Evolutionary conservation across 495 filamentous ascomycete genomes (phyloP), one percentile per base, ranked within the genome.

Genomic region (Daldinia bambusicola): DNA sequence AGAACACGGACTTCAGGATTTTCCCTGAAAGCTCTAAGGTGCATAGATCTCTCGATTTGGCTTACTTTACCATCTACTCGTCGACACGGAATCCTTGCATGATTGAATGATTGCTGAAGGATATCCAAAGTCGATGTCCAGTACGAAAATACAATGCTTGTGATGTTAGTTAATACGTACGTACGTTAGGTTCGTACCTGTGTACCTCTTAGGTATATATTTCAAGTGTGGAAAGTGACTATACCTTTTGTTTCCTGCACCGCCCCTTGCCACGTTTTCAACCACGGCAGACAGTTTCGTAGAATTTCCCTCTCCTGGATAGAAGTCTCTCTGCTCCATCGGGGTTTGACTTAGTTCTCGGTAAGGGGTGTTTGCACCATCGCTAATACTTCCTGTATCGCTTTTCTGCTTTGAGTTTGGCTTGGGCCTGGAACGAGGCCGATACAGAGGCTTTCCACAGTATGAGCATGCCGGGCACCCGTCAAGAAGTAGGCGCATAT

Each of bases 91-190:
- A 84, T 82, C 2, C 72, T 64, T 26, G 57, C 43, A 8, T 36
- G 32, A 9, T 31, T 40, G n/a, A 77, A 58, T 61, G 72, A 31
- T 18, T 56, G 58, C 26, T 45, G 73, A 6, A 85, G 74, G 22
- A 85, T 71, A 61, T 85, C 74, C 4, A 85, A 69, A 32, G 80
- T 81, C 6, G 71, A 76, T 18, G 80, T 86, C 85, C 85, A 87
- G 63, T 73, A 84, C 4, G 85, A 86, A 67, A 87, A 87, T 8
- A 87, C 76, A 66, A 88, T 81, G 40, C 84, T 87, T 63, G 16
- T 20, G 40, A 22, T 55, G 9, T 7, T 37, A 20, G 18, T 26
- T 26, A 26, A 26, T 26, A 26, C 26, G 26, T 3, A 26, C 26
- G 26, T 26, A 26, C 26, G 26, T n/a, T n/a, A n/a, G n/a, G n/a